Evolutionary conservation across 495 filamentous ascomycete species (phyloP), one percentile per base, ranked within the genome.

Genomic region (Aspergillus funiculosus): DNA sequence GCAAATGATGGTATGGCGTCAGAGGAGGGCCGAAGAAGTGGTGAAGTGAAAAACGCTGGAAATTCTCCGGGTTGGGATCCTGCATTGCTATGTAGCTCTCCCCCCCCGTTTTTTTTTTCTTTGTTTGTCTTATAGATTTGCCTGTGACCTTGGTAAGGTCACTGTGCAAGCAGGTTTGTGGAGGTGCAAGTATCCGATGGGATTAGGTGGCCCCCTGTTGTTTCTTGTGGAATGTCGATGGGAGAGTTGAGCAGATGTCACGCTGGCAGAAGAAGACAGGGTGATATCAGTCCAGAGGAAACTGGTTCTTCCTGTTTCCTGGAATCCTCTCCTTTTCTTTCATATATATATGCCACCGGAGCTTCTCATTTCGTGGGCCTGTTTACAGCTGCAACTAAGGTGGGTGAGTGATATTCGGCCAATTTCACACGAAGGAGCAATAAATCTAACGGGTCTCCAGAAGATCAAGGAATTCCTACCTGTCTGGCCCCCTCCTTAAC

Each of bases 151-250:
- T n/a, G n/a, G 40, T 0, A 43, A 32, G 13, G 18, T n/a, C n/a
- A n/a, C 40, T 43, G 28, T 32, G 9, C 20, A 34, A 27, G 18
- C 28, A 14, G 7, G 28, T 6, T 18, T 32, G 30, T 14, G 24
- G 24, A n/a, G 21, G 15, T 37, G 38, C 30, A 47, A 31, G 24
- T 15, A 21, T 37, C 49, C 36, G 15, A 36, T 25, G n/a, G n/a
- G n/a, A n/a, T n/a, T 25, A 36, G 41, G 51, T 50, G 34, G 25
- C n/a, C 39, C 19, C 29, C 29, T 25, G 28, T 20, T 22, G 20
- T 38, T 22, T 38, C 35, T 35, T 46, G 52, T 54, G 52, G 52
- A 54, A 54, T 54, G 52, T 28, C 39, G 31, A 32, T 44, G 30
- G n/a, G 32, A 49, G 26, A 40, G 47, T 37, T 34, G 42, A 10